Conservation (phyloP, 1,284 basidiomycete genomes). For the Sporisorium exsertum region DNA sequence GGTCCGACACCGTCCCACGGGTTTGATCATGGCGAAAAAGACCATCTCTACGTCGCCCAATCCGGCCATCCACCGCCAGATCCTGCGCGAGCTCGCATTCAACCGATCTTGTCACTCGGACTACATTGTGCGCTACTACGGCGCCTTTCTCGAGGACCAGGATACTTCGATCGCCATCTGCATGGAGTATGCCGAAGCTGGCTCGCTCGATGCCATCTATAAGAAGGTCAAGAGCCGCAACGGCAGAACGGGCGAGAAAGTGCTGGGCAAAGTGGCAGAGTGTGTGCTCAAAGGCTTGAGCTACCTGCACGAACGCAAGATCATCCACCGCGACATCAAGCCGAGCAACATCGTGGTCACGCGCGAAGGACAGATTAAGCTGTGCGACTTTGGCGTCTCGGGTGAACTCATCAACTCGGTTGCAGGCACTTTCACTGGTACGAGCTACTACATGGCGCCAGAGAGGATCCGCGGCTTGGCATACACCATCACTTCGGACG, state of each 20-base stretch:
- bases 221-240: slow-evolving; percentile 82
- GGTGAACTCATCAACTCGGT: slow-evolving; percentile 91
- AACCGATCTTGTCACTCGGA: slow-evolving; percentile 84
- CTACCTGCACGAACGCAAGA: slow-evolving; percentile 89
- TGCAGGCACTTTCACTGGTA: slow-evolving; percentile 95
- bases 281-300: slow-evolving; percentile 90
- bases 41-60: slow-evolving; percentile 94
- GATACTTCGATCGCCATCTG: slow-evolving; percentile 93
- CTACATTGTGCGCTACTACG: slow-evolving; percentile 92
- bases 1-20: slow-evolving; percentile 82
- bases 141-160: slow-evolving; percentile 92
- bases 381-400: slow-evolving; percentile 96
- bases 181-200: slow-evolving; percentile 93
- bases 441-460: slow-evolving; percentile 98
- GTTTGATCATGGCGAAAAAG: slow-evolving; percentile 90
- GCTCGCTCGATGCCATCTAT: slow-evolving; percentile 83
- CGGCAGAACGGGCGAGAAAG: slow-evolving; percentile 88
- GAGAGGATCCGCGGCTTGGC: slow-evolving; percentile 89
- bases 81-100: slow-evolving; percentile 91
- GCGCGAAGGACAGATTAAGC: slow-evolving; percentile 85
- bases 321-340: slow-evolving; percentile 98
- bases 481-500: slow-evolving; percentile 93
- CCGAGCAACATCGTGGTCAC: slow-evolving; percentile 94
- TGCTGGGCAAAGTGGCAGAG: slow-evolving; percentile 89
- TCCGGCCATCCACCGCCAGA: slow-evolving; percentile 84